A percentile compares a stretch with the other conserved stretches of the same genome.
Evolutionary conservation across 2,329 filamentous ascomycete genomes (phyloP).

Genomic region (Curvularia spicifera): DNA sequence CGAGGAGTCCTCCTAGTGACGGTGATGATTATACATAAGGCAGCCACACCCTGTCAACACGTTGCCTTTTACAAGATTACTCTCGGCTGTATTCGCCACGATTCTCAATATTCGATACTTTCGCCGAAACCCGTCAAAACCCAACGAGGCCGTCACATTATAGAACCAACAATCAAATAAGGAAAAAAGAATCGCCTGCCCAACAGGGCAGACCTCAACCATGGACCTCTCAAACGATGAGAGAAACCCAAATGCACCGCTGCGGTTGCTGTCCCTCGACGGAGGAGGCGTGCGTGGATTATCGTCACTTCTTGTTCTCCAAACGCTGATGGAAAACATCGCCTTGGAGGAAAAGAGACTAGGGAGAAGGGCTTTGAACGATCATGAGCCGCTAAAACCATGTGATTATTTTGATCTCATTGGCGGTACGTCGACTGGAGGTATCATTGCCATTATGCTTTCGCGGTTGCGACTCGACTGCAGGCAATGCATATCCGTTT

Average conservation of each 20-base stretch:
- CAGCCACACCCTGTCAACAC: too few relatives aligned
- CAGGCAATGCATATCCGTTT: conserved; percentile 48
- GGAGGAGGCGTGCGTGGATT: conserved; percentile 51
- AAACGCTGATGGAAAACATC: conserved; percentile 50
- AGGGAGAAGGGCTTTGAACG: conserved; percentile 33
- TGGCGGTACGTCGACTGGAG: conserved; percentile 50
- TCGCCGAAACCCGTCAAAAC: not conserved
- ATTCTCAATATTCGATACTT: too few relatives aligned
- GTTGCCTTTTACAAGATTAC: too few relatives aligned
- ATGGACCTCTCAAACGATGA: conserved; percentile 39
- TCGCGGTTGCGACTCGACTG: conserved; percentile 49
- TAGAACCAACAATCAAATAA: not conserved
- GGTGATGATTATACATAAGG: conserved; percentile 4
- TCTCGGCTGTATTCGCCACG: too few relatives aligned
- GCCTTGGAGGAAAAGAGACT: conserved; percentile 48
- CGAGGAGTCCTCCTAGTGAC: conserved; percentile 11
- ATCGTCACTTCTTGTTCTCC: conserved; percentile 49
- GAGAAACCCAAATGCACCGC: conserved; percentile 42
- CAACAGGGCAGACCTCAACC: not conserved
- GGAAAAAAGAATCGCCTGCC: conserved; percentile 2
- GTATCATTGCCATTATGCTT: conserved; percentile 51
- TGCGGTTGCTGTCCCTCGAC: conserved; percentile 46
- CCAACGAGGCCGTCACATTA: not conserved
- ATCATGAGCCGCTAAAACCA: conserved; percentile 42
- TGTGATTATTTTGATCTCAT: conserved; percentile 53